Evolutionary conservation across 176 grass and related monocot genomes (phyloP), one percentile per base, ranked within the genome.

Genomic region (Saccharum officinarum): DNA sequence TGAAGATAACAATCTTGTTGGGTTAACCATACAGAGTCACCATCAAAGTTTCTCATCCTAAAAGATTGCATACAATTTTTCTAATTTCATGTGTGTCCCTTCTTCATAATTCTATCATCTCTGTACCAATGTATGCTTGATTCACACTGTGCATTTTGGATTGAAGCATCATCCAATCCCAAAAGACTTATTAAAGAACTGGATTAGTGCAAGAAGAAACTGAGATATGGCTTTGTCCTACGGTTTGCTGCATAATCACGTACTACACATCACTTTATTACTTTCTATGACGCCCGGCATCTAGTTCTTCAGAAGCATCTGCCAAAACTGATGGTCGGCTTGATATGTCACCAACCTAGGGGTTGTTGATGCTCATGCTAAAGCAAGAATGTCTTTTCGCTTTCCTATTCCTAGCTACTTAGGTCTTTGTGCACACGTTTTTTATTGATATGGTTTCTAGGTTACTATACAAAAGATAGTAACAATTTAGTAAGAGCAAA

Each of bases 281-380:
- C 83, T 86, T 90, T 75, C 10, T 23, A 7, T 86, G 84, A 83
- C 80, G 46, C 79, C 3, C 4, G 6, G 88, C 84, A 90, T 86
- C 88, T 50, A 86, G 80, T 86, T 90, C 84, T 55, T 76, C 17
- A 22, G 3, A 45, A 59, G 85, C 50, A 90, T 86, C 74, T 73
- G 25, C 37, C 3, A 79, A 45, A 68, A 70, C 63, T 23, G 42
- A 41, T 71, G 36, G 80, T 57, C 71, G 71, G 83, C 67, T 81
- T 75, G 50, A 71, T 86, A 55, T 67, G 65, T 66, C 70, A 86
- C 65, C 73, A 90, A 86, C 83, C 83, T 18, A 49, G 30, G 45
- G 59, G 44, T 69, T 45, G 77, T 2, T 38, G 74, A 76, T 76
- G 50, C 74, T 22, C 20, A 57, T 10, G 66, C 61, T 81, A 76